phyloP scores from a whole-genome alignment of 805 yeast genomes.

The Kurtzmaniella cleridarum region DNA sequence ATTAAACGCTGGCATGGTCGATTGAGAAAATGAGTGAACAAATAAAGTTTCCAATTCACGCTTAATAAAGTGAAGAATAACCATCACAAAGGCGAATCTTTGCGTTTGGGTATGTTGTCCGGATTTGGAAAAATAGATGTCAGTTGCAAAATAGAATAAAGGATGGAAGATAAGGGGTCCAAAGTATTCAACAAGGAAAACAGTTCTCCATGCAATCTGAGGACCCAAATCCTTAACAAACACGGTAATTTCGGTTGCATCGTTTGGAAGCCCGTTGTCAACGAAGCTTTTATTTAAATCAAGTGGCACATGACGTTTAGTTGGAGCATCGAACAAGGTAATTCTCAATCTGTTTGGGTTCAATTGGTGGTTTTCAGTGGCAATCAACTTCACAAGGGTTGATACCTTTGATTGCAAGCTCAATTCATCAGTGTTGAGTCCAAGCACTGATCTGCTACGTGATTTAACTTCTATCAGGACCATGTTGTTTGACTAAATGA shows the following conservation, averaged over 20 bases:
- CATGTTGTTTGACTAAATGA: slow-evolving; percentile 23
- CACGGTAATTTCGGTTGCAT: slow-evolving; percentile 33
- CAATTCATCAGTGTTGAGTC: slow-evolving; percentile 39
- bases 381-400: slow-evolving; percentile 39
- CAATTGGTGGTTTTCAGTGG: slow-evolving; percentile 38
- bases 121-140: slow-evolving; percentile 19
- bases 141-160: slow-evolving; percentile 48
- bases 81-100: slow-evolving; percentile 46
- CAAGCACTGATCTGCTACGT: slow-evolving; percentile 54
- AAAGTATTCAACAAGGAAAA: slow-evolving; percentile 79
- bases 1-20: slow-evolving; percentile 89
- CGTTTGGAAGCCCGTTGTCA: slow-evolving; percentile 39
- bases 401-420: slow-evolving; percentile 28
- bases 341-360: slow-evolving; percentile 23
- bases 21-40: slow-evolving; percentile 79
- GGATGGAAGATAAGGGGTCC: slow-evolving; percentile 87
- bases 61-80: slow-evolving; percentile 73
- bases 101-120: slow-evolving; percentile 47
- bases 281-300: slow-evolving; percentile 39
- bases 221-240: slow-evolving; percentile 87
- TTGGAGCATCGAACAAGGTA: slow-evolving; percentile 16
- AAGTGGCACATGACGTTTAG: slow-evolving; percentile 37
- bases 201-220: slow-evolving; percentile 88
- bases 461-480: slow-evolving; percentile 48
- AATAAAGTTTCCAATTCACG: slow-evolving; percentile 84